phyloP scores from a whole-genome alignment of 2,329 filamentous ascomycete species.

The Epichloe sp. region DNA sequence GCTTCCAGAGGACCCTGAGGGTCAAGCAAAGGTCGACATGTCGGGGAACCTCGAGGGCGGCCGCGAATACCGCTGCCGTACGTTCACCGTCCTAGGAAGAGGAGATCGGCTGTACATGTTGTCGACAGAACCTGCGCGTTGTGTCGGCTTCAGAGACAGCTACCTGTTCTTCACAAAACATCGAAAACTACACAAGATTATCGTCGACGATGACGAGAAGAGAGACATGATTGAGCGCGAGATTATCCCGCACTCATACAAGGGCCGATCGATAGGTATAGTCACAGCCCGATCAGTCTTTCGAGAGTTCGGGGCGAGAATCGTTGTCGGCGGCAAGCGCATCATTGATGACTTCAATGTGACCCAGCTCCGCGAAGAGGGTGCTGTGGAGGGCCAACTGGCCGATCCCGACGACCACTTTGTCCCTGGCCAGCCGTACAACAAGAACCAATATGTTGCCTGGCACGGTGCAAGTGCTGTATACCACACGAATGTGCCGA shows the following conservation, averaged over 20 bases:
- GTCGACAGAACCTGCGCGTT: constrained; percentile 92
- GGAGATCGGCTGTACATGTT: constrained; percentile 91
- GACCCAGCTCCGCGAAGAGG: constrained; percentile 58
- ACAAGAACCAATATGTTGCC: constrained; percentile 96
- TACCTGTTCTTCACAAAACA: constrained; percentile 99
- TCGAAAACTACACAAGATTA: constrained; percentile 91
- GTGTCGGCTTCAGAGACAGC: constrained; percentile 92
- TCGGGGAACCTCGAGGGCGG: constrained; percentile 69
- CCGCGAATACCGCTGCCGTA: constrained; percentile 87
- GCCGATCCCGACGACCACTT: constrained; percentile 81
- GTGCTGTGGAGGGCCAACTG: constrained; percentile 74
- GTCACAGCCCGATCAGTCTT: constrained; percentile 95
- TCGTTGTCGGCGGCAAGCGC: constrained; percentile 79
- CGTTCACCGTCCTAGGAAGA: constrained; percentile 78
- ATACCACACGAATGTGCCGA: constrained; percentile 72
- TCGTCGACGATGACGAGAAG: constrained; percentile 95
- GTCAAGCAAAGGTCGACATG: constrained; percentile 89
- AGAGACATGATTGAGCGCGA: constrained; percentile 89
- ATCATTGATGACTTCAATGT: constrained; percentile 86
- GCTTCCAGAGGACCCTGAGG: constrained; percentile 73
- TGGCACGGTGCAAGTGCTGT: constrained; percentile 97
- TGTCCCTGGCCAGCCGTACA: constrained; percentile 73
- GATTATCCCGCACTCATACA: constrained; percentile 96
- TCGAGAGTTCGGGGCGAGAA: constrained; percentile 87
- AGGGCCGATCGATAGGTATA: constrained; percentile 91